Base-by-base conservation (phyloP, 208 protist genomes). In the Leishmania lainsoni region DNA sequence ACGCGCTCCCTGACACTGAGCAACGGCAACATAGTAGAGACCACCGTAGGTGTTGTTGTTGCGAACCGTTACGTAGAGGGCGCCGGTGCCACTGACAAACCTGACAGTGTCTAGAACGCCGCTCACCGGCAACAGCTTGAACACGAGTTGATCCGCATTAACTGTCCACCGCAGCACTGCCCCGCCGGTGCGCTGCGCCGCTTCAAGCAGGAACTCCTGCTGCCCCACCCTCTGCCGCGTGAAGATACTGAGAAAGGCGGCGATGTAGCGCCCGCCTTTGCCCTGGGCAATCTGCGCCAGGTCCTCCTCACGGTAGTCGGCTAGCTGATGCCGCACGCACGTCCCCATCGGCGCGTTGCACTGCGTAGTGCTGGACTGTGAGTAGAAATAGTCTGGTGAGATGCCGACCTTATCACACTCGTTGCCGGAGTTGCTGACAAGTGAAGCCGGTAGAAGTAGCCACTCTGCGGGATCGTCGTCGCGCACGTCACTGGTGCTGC, bases 351-450 rank as follows among this genome's bases (percentile, higher is more conserved):
- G 29, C 70, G 81, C 65, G 22, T 54, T 39, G 85, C 94, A 97
- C 48, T 83, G 71, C 35, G 48, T 56, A 4, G 29, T 49, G 35
- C 81, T 73, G 69, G 76, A 72, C 78, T 87, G 63, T 22, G 69
- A 35, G 74, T 78, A 87, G 86, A 95, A 79, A 75, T 90, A 77
- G 84, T 91, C 83, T 71, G 86, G 39, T 71, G 90, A 75, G 4
- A 93, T 79, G 59, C 94, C 94, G 14, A 97, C 87, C 71, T 89
- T 91, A 75, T 95, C 85, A 78, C 91, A 97, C 35, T 85, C 86
- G 12, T 73, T 78, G 16, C 93, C 93, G 35, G 83, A 61, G 22
- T 89, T 39, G n/a, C 81, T 90, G 70, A 95, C 90, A 35, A 86
- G 75, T 8, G 84, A 52, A 0, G 80, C 80, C 59, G 91, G 87